Evolutionary conservation across 345 rosid genomes (phyloP), one percentile per base, ranked within the genome.

Genomic region (Eutrema yunnanense): DNA sequence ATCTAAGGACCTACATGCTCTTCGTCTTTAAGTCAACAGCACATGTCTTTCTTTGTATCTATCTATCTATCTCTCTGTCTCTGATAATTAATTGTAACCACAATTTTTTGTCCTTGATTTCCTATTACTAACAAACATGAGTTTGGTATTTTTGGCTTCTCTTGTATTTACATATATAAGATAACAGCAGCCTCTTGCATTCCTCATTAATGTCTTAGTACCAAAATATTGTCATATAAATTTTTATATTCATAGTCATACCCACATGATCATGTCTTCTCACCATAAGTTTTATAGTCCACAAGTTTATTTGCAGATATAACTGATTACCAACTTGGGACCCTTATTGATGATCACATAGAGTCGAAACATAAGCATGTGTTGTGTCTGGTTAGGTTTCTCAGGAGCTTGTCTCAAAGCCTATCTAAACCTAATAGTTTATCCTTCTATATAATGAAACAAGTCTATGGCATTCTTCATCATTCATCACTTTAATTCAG

Each of bases 331-430:
- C 16, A 62, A 44, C 53, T 19, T 46, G 53, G 67, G 67, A 30
- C 53, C 53, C 34, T 6, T 13, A 38, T 33, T 58, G 42, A 38
- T 58, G 42, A 38, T 11, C 46, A 58, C 32, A 36, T 36, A 9
- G 59, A 22, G 22, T 6, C 41, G 26, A 33, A 72, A 72, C 75
- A 72, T 1, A 42, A 51, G 68, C 69, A 71, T 52, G 75, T 63
- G 62, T 3, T 64, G 55, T 63, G 71, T 62, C 41, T 61, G 16
- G 46, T 9, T 36, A 36, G 58, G 58, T 27, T 48, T 12, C 13
- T 22, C 26, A 9, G 6, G 26, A 33, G 9, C 29, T 57, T 57
- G 3, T 44, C 40, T 33, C 27, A 19, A 48, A 19, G n/a, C 62
- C 22, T 55, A 6, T 38, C 50, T 43, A 12, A 33, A 12, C 5